phyloP scores from a whole-genome alignment of 1,284 basidiomycete genomes.

The Takashimella tepidaria region DNA sequence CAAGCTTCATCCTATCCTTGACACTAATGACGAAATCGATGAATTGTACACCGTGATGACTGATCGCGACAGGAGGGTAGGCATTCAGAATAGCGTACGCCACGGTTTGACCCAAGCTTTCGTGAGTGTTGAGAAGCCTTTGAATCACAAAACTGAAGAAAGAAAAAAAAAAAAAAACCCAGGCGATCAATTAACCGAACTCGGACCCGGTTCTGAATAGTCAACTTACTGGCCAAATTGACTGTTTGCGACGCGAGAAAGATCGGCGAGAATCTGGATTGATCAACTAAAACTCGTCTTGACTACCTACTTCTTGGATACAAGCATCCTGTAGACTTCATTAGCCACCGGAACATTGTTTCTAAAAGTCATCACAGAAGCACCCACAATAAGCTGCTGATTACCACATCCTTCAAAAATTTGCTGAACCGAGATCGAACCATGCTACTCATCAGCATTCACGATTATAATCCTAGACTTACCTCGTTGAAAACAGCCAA shows the following conservation, averaged over 20 bases:
- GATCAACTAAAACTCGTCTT: no score
- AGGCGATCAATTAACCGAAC: no score
- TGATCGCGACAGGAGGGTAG: slow-evolving; percentile 40
- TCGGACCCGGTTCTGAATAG: no score
- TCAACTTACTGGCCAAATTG: slow-evolving; percentile 42
- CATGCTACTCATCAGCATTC: slow-evolving; percentile 27
- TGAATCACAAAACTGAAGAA: slow-evolving; percentile 36
- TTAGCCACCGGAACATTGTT: not conserved
- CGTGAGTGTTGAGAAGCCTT: slow-evolving; percentile 33
- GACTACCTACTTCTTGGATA: slow-evolving; percentile 32
- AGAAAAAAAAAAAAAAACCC: not conserved
- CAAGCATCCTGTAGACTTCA: slow-evolving; percentile 26
- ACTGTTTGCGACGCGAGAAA: slow-evolving; percentile 39
- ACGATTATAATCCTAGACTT: not conserved
- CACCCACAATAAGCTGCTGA: slow-evolving; percentile 34
- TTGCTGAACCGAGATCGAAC: slow-evolving; percentile 43
- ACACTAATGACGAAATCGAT: slow-evolving; percentile 34
- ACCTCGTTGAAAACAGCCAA: slow-evolving; percentile 40
- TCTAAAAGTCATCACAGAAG: no score
- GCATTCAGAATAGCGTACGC: slow-evolving; percentile 33
- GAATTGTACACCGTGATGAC: slow-evolving; percentile 43
- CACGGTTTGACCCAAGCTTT: slow-evolving; percentile 21
- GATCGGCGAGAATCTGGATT: slow-evolving; percentile 31
- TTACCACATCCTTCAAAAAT: slow-evolving; percentile 42
- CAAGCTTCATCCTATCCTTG: slow-evolving; percentile 18